phyloP scores from a whole-genome alignment of 2,329 filamentous ascomycete genomes.

The Trichothecium roseum region DNA sequence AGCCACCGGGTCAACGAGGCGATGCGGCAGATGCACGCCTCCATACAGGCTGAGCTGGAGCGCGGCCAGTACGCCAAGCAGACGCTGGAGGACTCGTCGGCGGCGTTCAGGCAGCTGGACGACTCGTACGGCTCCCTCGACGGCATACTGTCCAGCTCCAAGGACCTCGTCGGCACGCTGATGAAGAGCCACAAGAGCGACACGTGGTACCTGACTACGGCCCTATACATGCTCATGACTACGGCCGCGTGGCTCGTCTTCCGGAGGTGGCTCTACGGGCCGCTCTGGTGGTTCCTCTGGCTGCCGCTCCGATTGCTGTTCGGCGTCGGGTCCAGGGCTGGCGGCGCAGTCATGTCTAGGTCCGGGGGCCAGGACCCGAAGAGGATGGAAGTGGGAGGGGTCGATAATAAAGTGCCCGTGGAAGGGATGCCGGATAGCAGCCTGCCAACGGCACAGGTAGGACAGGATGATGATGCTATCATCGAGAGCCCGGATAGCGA shows the following conservation, averaged over 20 bases:
- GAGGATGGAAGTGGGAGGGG: slow-evolving; percentile 15
- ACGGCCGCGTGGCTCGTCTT: slow-evolving; percentile 84
- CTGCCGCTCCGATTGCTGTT: slow-evolving; percentile 64
- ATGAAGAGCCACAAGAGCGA: slow-evolving; percentile 88
- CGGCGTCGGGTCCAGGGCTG: slow-evolving; percentile 43
- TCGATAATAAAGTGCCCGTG: slow-evolving; percentile 15
- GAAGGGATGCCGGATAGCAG: slow-evolving; percentile 27
- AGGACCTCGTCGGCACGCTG: slow-evolving; percentile 66
- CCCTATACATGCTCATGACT: slow-evolving; percentile 68
- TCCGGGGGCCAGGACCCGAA: slow-evolving; percentile 16
- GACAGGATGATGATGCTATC: slow-evolving; percentile 11
- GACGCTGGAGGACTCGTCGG: slow-evolving; percentile 74
- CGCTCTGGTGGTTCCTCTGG: slow-evolving; percentile 81
- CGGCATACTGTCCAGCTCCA: slow-evolving; percentile 62
- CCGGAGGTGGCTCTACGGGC: slow-evolving; percentile 75
- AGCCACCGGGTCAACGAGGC: slow-evolving; percentile 77
- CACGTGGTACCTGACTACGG: slow-evolving; percentile 92
- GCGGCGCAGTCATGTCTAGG: slow-evolving; percentile 36
- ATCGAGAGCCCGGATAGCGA: slow-evolving; percentile 13
- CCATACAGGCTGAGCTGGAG: slow-evolving; percentile 76
- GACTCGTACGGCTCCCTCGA: slow-evolving; percentile 76
- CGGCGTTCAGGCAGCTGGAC: slow-evolving; percentile 68
- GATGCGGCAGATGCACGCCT: slow-evolving; percentile 72
- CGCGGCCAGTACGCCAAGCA: slow-evolving; percentile 85
- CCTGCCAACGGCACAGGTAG: slow-evolving; percentile 40